These are phyloP conservation scores for Iberis amara DNA, from an alignment of 441 rosid species.

Conservation along the genomic window DNA sequence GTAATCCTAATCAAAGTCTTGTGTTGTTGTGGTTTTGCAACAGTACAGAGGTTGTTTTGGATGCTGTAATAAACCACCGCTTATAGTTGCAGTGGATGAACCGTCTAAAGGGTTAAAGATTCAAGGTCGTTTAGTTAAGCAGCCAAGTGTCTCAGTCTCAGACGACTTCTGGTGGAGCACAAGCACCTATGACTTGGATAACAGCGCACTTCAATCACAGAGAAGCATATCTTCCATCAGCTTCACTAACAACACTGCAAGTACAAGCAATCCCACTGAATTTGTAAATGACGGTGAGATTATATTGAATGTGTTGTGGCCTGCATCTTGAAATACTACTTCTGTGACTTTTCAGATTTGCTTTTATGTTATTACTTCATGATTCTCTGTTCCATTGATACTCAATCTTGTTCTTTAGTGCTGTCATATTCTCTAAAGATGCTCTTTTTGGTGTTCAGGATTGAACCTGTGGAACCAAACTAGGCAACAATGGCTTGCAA, in stretches of 20 bases:
- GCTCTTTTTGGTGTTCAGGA: constrained; percentile 20
- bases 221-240: constrained; percentile 48
- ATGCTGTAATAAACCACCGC: constrained; percentile 46
- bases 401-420: constrained; percentile 1
- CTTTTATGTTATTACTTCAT: not conserved
- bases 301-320: not conserved
- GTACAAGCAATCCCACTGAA: constrained; percentile 53
- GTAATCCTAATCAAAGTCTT: not conserved
- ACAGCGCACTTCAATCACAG: constrained; percentile 40
- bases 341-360: not conserved
- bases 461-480: constrained; percentile 63
- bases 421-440: not conserved
- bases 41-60: constrained; percentile 94
- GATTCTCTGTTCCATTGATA: constrained; percentile 8
- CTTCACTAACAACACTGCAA: constrained; percentile 36
- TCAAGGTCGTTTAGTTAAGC: constrained; percentile 36
- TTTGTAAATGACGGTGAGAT: constrained; percentile 74
- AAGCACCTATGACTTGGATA: constrained; percentile 45
- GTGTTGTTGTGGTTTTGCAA: constrained; percentile 43
- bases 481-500: constrained; percentile 74
- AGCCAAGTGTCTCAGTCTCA: constrained; percentile 32
- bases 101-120: constrained; percentile 44
- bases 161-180: constrained; percentile 64
- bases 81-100: constrained; percentile 40
- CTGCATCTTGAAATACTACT: not conserved